Conservation (phyloP, 139 green algal species). For the Chlamydomonas incerta region DNA sequence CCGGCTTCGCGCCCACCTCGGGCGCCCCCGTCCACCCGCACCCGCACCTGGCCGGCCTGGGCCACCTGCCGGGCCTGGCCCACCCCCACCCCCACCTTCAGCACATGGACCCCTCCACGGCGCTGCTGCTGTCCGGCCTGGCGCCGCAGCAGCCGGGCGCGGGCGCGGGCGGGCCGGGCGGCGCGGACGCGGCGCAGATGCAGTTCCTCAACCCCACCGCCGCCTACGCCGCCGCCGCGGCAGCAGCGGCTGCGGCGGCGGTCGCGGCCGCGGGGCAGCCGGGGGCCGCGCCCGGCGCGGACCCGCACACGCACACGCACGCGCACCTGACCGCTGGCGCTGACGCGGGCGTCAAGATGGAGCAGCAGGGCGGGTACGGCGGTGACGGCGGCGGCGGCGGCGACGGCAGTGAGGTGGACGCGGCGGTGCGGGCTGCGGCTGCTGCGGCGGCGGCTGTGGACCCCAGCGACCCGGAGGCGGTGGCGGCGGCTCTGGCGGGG, state of each 20-base stretch:
- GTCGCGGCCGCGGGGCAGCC: neutral
- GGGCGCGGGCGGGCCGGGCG: neutral
- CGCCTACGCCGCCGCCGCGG: neutral
- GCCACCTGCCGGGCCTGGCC: neutral
- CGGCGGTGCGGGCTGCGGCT: neutral
- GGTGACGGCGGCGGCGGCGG: neutral
- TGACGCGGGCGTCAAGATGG: too few species aligned
- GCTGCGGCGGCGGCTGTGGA: neutral
- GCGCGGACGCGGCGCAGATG: neutral
- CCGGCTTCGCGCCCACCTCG: neutral
- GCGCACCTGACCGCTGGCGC: too few species aligned
- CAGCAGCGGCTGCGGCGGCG: too few species aligned
- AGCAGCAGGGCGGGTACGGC: neutral
- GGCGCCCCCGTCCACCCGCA: neutral
- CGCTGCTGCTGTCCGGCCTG: neutral
- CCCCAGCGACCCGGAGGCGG: conserved; percentile 17
- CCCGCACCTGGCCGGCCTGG: neutral
- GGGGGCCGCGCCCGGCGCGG: too few species aligned
- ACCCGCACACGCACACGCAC: too few species aligned
- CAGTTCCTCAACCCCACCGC: neutral
- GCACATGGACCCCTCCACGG: conserved; percentile 6
- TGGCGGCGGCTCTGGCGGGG: conserved; percentile 36
- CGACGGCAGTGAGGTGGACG: too few species aligned
- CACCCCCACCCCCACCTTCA: neutral
- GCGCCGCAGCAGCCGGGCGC: neutral